These are phyloP conservation scores for Salvia miltiorrhiza DNA, from an alignment of 257 asterid genomes.

Conservation along the genomic window DNA sequence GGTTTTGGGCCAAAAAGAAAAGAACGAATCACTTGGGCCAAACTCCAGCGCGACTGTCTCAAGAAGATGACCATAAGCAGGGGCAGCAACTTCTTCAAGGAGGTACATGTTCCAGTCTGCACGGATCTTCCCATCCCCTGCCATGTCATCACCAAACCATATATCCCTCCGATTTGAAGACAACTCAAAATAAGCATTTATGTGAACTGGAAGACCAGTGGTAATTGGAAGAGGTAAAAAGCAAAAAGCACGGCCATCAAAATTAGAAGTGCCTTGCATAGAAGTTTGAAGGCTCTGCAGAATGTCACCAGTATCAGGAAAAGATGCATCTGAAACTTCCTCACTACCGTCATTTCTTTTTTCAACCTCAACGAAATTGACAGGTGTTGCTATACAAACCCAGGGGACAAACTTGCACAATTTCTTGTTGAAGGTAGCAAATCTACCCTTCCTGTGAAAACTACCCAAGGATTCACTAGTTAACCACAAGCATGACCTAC, in stretches of 20 bases:
- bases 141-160: conserved; percentile 99
- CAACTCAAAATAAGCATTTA: conserved; percentile 90
- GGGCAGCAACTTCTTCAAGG: conserved; percentile 88
- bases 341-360: conserved; percentile 28
- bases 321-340: conserved; percentile 30
- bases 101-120: conserved; percentile 93
- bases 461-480: conserved; percentile 78
- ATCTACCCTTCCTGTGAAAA: conserved; percentile 41
- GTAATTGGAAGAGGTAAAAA: conserved; percentile 87
- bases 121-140: conserved; percentile 94
- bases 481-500: conserved; percentile 70
- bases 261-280: conserved; percentile 33
- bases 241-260: conserved; percentile 94
- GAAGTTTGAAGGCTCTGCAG: conserved; percentile 41
- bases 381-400: conserved; percentile 86
- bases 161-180: conserved; percentile 96
- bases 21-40: conserved; percentile 77
- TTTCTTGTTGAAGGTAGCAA: conserved; percentile 45
- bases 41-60: conserved; percentile 75
- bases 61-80: conserved; percentile 88
- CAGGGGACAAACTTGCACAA: conserved; percentile 71
- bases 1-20: conserved; percentile 78
- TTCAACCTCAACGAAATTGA: conserved; percentile 47
- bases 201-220: conserved; percentile 92
- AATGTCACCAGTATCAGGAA: conserved; percentile 43